Evolutionary conservation across 345 rosid species (phyloP).

Genomic region (Linum usitatissimum): DNA sequence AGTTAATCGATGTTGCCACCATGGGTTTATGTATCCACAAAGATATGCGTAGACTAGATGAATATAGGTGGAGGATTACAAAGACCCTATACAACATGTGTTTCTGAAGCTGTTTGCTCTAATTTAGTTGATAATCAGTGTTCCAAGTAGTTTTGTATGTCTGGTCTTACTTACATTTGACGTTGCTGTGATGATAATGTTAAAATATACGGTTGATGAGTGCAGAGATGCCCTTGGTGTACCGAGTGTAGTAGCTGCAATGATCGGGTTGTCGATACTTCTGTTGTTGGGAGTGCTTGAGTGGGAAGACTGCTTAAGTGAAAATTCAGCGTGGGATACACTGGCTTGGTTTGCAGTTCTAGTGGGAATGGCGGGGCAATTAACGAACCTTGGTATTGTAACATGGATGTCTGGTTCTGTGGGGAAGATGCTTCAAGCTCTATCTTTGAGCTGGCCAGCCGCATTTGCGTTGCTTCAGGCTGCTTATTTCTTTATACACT

Average conservation of each 20-base stretch:
- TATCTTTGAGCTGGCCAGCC: conserved; percentile 84
- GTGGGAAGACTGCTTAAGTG: conserved; percentile 93
- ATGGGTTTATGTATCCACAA: neutral
- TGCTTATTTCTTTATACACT: conserved; percentile 85
- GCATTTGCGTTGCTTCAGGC: conserved; percentile 84
- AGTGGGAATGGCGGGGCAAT: conserved; percentile 93
- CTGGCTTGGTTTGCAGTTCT: conserved; percentile 89
- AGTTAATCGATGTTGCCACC: neutral
- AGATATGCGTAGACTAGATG: neutral
- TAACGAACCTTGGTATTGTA: conserved; percentile 78
- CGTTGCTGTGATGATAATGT: no score
- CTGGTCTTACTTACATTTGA: no score
- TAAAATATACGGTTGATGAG: no score
- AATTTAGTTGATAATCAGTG: no score
- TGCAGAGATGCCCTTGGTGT: conserved; percentile 69
- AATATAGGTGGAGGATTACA: neutral
- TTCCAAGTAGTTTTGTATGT: no score
- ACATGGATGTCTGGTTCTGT: conserved; percentile 81
- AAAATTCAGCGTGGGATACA: conserved; percentile 97
- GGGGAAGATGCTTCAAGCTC: conserved; percentile 49
- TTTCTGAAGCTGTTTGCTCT: no score
- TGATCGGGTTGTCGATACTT: conserved; percentile 84
- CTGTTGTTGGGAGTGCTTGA: conserved; percentile 83
- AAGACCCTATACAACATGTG: neutral
- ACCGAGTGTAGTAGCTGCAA: conserved; percentile 93